Percentiles rank a stretch among this genome's conserved stretches.
Conservation (phyloP, 2,329 filamentous ascomycete species). For the Phialophora verrucosa region DNA sequence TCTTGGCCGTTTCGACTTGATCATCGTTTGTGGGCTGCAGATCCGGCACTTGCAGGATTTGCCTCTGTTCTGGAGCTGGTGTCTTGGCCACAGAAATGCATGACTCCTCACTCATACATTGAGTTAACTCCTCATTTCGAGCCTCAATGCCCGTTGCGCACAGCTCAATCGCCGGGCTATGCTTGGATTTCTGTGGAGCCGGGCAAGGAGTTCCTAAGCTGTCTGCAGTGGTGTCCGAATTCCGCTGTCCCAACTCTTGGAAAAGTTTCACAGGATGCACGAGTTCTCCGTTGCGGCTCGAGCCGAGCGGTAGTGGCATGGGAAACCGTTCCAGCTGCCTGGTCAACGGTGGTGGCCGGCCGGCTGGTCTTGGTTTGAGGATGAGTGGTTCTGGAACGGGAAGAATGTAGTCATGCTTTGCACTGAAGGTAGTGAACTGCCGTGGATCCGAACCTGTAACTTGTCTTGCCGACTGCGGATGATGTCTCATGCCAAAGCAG, state of each 20-base stretch:
- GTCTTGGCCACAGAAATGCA: background rate
- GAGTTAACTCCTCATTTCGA: background rate
- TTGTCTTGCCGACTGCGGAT: background rate
- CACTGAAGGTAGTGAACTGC: slow-evolving; percentile 17
- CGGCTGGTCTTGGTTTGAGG: slow-evolving; percentile 35
- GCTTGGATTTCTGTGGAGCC: slow-evolving; percentile 1
- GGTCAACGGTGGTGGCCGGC: slow-evolving; percentile 35
- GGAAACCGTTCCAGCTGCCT: slow-evolving; percentile 36
- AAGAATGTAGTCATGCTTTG: slow-evolving; percentile 34
- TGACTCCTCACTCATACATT: background rate
- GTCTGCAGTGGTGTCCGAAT: slow-evolving; percentile 16
- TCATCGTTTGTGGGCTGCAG: background rate
- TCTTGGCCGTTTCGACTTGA: background rate
- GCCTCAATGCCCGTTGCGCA: background rate
- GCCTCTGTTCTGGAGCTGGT: background rate
- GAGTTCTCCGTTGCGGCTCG: slow-evolving; percentile 25
- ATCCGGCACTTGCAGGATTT: background rate
- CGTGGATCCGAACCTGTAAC: slow-evolving; percentile 13
- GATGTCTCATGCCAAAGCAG: slow-evolving; percentile 5
- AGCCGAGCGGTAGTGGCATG: slow-evolving; percentile 13
- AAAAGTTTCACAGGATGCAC: slow-evolving; percentile 35
- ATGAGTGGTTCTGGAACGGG: slow-evolving; percentile 36
- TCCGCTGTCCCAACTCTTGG: slow-evolving; percentile 24
- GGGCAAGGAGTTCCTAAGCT: slow-evolving; percentile 27
- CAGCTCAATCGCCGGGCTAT: background rate